A percentile compares a stretch with the other conserved stretches of the same genome.
These are phyloP conservation scores for Leccinum arenicola DNA, from an alignment of 768 basidiomycete species.

Conservation along the genomic window DNA sequence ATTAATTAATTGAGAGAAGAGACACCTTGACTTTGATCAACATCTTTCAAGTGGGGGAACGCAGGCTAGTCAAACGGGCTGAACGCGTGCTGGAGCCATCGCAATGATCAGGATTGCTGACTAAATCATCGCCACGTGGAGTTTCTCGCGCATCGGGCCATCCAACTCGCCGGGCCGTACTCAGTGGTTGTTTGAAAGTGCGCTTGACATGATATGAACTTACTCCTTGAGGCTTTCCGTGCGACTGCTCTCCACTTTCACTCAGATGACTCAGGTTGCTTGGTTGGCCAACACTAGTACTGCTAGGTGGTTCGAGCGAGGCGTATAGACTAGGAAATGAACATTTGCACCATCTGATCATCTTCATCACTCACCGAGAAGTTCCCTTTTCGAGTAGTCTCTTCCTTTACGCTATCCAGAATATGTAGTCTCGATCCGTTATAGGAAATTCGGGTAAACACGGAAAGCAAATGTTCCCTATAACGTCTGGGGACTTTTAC, in stretches of 20 bases:
- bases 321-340: background rate
- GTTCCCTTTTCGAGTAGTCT: background rate
- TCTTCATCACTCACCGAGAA: background rate
- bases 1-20: background rate
- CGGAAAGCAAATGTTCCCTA: too few relatives aligned
- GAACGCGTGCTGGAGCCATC: too few relatives aligned
- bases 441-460: too few relatives aligned
- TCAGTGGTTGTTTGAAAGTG: too few relatives aligned
- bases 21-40: conserved; percentile 27
- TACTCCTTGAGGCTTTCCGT: background rate
- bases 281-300: background rate
- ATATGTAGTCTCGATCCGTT: too few relatives aligned
- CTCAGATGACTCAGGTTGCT: background rate
- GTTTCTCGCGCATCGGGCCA: background rate
- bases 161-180: too few relatives aligned
- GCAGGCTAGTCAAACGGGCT: background rate
- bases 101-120: conserved; percentile 6
- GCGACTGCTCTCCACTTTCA: background rate
- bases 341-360: background rate
- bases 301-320: background rate
- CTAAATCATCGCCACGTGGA: conserved; percentile 1
- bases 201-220: background rate
- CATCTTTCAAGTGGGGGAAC: conserved; percentile 15
- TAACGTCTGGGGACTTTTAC: too few relatives aligned
- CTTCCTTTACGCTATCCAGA: background rate